Conservation (phyloP, 352 stramenopile genomes). For the Plasmopara halstedii region DNA sequence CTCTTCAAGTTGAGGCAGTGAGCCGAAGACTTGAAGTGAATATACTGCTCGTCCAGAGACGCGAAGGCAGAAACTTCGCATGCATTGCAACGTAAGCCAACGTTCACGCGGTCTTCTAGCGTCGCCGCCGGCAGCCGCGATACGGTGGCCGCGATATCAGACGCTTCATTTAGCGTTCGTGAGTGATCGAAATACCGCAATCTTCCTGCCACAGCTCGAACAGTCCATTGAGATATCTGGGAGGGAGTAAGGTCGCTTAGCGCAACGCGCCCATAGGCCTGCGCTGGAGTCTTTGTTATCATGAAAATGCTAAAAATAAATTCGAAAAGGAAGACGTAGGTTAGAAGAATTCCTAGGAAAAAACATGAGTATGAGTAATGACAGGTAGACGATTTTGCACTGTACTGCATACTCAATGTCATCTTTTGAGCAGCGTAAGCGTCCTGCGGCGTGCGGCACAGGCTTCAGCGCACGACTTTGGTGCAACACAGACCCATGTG, state of each 20-base stretch:
- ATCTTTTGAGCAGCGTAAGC: constrained; percentile 38
- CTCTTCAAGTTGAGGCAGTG: constrained; percentile 82
- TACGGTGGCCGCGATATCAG: constrained; percentile 7
- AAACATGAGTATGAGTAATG: constrained; percentile 1
- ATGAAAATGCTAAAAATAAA: constrained; percentile 3
- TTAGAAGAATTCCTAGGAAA: too few relatives aligned
- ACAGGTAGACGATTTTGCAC: not conserved
- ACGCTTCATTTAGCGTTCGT: not conserved
- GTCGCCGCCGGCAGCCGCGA: constrained; percentile 27
- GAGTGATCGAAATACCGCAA: constrained; percentile 37
- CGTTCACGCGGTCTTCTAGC: constrained; percentile 28
- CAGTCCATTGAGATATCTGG: constrained; percentile 43
- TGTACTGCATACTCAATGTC: constrained; percentile 14
- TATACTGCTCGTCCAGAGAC: constrained; percentile 73
- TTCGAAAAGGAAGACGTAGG: not conserved
- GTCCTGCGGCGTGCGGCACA: constrained; percentile 52
- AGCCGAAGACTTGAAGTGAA: constrained; percentile 78
- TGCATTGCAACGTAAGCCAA: constrained; percentile 58
- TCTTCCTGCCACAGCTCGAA: constrained; percentile 52
- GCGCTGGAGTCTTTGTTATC: constrained; percentile 16
- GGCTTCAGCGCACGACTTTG: constrained; percentile 79
- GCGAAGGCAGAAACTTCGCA: constrained; percentile 64
- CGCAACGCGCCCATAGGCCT: constrained; percentile 52
- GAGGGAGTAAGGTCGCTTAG: constrained; percentile 45
- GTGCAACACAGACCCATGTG: constrained; percentile 89